Evolutionary conservation across 805 yeast species (phyloP), one percentile per base, ranked within the genome.

Genomic region (Candida anglica): DNA sequence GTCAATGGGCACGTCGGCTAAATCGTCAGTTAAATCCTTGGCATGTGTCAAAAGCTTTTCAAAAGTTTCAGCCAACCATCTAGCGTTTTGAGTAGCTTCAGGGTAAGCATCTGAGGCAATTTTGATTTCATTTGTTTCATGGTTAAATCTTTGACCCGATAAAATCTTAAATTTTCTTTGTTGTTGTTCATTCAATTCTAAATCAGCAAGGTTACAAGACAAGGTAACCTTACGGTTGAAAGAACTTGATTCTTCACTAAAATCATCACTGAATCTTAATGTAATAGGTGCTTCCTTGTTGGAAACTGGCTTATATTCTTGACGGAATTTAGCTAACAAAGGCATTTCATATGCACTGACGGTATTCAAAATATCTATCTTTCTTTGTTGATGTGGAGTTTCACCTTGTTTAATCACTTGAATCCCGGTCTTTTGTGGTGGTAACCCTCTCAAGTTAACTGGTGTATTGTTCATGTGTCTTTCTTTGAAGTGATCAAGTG

Each of bases 281-380:
- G 67, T 66, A 26, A 88, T 64, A 4, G 88, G 87, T 7, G 68
- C 57, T 18, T 67, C 63, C 13, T 49, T 52, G 8, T 46, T 44
- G 5, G 68, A 44, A 10, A 67, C 66, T 15, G 81, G 81, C 21
- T 50, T 56, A 63, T 85, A 89, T 39, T 69, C 71, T 58, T 82
- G 78, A 46, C 91, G 81, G 54, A 71, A 84, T 56, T 86, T 79
- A 27, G 81, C 79, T 43, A 93, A 69, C 36, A 78, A 73, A 5
- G 98, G 98, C 69, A 91, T 73, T 56, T 91, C 98, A 61, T 82
- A 91, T 0, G 97, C 96, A 8, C 94, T 86, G 28, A 86, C 69
- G 48, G 97, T 74, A 51, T 81, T 81, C 49, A 81, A 78, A 43
- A 83, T 77, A 46, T 95, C 79, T 46, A 76, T 79, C 43, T 77